Evolutionary conservation across 352 stramenopile species (phyloP).

Genomic region (Globisporangium iwayamae): DNA sequence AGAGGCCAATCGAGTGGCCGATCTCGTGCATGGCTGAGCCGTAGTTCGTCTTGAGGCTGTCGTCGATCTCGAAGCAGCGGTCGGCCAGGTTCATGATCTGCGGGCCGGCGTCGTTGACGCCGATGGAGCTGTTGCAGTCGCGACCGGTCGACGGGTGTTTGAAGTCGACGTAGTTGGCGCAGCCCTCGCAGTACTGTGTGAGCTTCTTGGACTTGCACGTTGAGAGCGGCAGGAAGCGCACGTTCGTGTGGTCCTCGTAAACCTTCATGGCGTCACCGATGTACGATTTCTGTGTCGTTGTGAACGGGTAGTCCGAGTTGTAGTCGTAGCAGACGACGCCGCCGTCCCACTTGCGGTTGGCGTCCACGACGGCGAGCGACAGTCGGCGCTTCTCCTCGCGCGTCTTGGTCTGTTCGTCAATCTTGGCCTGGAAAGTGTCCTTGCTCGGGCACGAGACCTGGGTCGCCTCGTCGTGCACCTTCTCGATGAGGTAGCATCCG

Average conservation of each 20-base stretch:
- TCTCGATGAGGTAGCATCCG: conserved; percentile 64
- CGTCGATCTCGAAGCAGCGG: conserved; percentile 74
- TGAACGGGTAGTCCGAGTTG: conserved; percentile 67
- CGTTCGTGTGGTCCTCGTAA: conserved; percentile 63
- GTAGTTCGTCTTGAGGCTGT: conserved; percentile 67
- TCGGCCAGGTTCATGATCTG: conserved; percentile 76
- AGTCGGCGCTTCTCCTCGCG: conserved; percentile 38
- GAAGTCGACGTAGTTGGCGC: conserved; percentile 71
- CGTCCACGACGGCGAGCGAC: conserved; percentile 62
- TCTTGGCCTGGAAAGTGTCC: conserved; percentile 32
- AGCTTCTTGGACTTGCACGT: conserved; percentile 47
- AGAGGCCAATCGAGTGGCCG: conserved; percentile 69
- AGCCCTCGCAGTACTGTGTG: conserved; percentile 55
- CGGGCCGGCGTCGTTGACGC: conserved; percentile 52
- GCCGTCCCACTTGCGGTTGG: conserved; percentile 54
- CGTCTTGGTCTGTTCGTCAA: conserved; percentile 19
- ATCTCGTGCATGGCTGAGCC: conserved; percentile 82
- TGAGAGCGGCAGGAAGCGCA: conserved; percentile 58
- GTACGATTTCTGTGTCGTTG: conserved; percentile 40
- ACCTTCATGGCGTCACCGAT: conserved; percentile 69
- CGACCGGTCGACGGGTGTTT: conserved; percentile 65
- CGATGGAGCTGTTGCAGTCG: conserved; percentile 79
- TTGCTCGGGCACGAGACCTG: conserved; percentile 53
- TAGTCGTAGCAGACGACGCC: conserved; percentile 76
- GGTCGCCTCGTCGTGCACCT: conserved; percentile 50